Evolutionary conservation across 2,329 filamentous ascomycete species (phyloP).

Genomic region (Colletotrichum simmondsii): DNA sequence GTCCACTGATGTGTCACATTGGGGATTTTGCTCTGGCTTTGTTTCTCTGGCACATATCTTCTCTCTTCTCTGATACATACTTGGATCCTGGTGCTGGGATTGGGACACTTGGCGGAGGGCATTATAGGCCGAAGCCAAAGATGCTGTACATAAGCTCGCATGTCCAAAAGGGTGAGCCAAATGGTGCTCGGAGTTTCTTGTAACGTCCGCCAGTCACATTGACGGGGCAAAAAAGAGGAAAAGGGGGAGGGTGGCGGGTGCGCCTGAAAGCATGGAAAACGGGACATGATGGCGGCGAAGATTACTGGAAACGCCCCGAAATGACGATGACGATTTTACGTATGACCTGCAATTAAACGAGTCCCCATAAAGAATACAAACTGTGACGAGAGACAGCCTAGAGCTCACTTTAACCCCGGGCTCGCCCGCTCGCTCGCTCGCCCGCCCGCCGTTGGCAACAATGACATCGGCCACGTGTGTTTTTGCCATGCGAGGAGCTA

Average conservation of each 20-base stretch:
- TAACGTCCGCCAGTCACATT: conserved; percentile 1
- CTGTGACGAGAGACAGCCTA: neutral
- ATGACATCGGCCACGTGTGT: neutral
- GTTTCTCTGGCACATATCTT: conserved; percentile 6
- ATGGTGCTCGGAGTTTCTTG: neutral
- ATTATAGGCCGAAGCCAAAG: neutral
- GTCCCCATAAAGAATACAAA: neutral
- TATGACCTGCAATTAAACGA: neutral
- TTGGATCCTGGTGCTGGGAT: neutral
- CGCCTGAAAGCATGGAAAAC: neutral
- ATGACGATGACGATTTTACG: conserved; percentile 21
- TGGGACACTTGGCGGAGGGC: neutral
- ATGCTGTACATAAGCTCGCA: neutral
- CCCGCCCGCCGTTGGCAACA: neutral
- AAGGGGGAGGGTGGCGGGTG: neutral
- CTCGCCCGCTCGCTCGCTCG: neutral
- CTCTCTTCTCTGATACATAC: neutral
- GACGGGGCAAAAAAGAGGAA: neutral
- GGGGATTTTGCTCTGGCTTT: neutral
- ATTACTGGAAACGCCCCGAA: conserved; percentile 22
- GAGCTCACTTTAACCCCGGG: neutral
- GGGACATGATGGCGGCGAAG: conserved; percentile 20
- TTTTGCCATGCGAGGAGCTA: neutral
- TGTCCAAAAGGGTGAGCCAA: neutral
- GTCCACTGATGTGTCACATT: conserved; percentile 47